Evolutionary conservation across 2,329 filamentous ascomycete genomes (phyloP).

Genomic region (Sclerotinia trifoliorum): DNA sequence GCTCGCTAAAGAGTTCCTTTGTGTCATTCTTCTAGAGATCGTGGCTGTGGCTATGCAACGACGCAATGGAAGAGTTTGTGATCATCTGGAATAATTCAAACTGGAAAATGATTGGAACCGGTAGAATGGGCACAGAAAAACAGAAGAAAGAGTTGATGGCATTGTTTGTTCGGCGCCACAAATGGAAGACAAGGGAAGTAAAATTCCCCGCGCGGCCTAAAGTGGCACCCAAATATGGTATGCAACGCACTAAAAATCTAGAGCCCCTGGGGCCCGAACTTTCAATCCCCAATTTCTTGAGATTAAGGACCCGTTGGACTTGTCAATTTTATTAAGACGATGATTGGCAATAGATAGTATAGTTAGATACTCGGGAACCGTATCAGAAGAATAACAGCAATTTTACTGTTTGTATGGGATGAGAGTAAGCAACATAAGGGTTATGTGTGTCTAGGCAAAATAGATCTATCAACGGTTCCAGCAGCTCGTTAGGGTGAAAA

Average conservation of each 20-base stretch:
- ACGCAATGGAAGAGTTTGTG: neutral
- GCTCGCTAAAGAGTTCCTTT: neutral
- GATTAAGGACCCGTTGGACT: constrained; percentile 9
- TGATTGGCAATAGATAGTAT: neutral
- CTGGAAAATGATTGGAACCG: neutral
- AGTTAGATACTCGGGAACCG: neutral
- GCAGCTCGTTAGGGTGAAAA: neutral
- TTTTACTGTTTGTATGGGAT: neutral
- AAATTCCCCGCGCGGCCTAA: neutral
- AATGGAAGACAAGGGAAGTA: neutral
- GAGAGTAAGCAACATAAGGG: neutral
- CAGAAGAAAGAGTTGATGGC: neutral
- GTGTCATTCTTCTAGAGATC: neutral
- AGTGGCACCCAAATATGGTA: neutral
- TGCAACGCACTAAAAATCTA: constrained; percentile 3
- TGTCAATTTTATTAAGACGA: neutral
- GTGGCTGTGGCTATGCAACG: constrained; percentile 1
- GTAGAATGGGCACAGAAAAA: neutral
- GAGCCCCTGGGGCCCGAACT: neutral
- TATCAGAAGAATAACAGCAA: neutral
- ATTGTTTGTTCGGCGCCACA: neutral
- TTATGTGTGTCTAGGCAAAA: neutral
- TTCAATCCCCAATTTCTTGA: neutral
- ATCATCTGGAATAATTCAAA: neutral
- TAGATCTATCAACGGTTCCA: neutral